Evolutionary conservation across 2,329 filamentous ascomycete species (phyloP).

Genomic region (Colletotrichum sp.): DNA sequence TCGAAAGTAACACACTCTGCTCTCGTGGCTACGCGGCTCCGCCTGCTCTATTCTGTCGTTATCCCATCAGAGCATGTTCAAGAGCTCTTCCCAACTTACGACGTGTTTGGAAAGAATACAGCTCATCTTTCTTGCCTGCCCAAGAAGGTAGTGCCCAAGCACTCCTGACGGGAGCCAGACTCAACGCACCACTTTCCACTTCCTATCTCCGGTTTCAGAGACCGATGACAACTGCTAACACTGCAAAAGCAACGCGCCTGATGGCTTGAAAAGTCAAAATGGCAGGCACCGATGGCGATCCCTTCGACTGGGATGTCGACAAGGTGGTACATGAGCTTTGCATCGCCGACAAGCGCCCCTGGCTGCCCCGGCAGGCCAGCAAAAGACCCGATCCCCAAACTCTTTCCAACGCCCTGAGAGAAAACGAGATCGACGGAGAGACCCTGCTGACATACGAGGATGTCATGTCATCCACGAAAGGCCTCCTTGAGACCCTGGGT

Average conservation of each 20-base stretch:
- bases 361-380: conserved; percentile 40
- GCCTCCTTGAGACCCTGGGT: conserved; percentile 58
- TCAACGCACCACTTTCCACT: not conserved
- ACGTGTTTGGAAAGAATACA: not conserved
- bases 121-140: not conserved
- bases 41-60: not conserved
- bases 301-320: conserved; percentile 75
- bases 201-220: not conserved
- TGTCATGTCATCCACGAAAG: conserved; percentile 48
- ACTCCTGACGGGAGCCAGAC: not conserved
- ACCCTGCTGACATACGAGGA: conserved; percentile 64
- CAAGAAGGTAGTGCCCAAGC: not conserved
- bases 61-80: not conserved
- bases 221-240: not conserved
- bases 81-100: not conserved
- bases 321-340: conserved; percentile 72
- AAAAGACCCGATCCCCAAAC: conserved; percentile 54
- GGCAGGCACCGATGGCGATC: conserved; percentile 57
- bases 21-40: not conserved
- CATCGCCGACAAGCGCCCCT: conserved; percentile 49
- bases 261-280: conserved; percentile 25
- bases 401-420: conserved; percentile 61
- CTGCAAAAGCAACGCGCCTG: not conserved
- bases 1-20: not conserved
- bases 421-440: conserved; percentile 70